Evolutionary conservation across 2,329 filamentous ascomycete genomes (phyloP).

Genomic region (Trichothecium roseum): DNA sequence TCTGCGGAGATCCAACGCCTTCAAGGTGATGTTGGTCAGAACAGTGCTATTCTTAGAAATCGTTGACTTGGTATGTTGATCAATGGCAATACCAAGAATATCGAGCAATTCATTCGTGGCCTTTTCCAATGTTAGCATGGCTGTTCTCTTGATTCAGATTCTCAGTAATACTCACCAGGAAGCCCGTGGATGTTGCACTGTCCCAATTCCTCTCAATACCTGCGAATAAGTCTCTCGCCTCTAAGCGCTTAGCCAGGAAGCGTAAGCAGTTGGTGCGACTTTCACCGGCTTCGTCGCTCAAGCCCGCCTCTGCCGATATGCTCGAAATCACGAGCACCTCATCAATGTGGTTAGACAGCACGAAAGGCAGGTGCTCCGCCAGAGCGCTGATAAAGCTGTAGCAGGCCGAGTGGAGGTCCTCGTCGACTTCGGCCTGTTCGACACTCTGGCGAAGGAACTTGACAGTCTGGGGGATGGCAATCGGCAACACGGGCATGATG

Average conservation of each 20-base stretch:
- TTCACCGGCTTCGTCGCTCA: conserved; percentile 53
- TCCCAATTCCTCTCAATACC: conserved; percentile 64
- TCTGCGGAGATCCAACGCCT: conserved; percentile 55
- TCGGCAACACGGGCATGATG: conserved; percentile 73
- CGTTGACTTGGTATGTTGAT: conserved; percentile 65
- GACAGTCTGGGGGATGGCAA: conserved; percentile 62
- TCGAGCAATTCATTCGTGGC: conserved; percentile 60
- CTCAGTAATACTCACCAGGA: conserved; percentile 38
- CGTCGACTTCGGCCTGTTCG: conserved; percentile 39
- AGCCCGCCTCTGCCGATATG: conserved; percentile 52
- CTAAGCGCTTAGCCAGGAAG: conserved; percentile 66
- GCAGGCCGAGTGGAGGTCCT: conserved; percentile 67
- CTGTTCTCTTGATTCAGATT: not conserved
- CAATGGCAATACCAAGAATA: conserved; percentile 59
- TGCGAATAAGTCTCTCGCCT: conserved; percentile 66
- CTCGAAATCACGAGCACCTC: conserved; percentile 63
- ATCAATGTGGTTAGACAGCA: conserved; percentile 71
- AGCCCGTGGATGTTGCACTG: conserved; percentile 50
- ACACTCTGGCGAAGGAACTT: conserved; percentile 57
- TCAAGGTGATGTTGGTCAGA: conserved; percentile 56
- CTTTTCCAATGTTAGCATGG: conserved; percentile 27
- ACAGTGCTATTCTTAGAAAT: conserved; percentile 65
- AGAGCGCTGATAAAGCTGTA: conserved; percentile 73
- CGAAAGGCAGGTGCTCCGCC: conserved; percentile 77
- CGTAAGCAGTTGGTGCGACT: conserved; percentile 60